Conservation (phyloP, 108 stramenopile genomes). For the Fragilaria crotonensis region DNA sequence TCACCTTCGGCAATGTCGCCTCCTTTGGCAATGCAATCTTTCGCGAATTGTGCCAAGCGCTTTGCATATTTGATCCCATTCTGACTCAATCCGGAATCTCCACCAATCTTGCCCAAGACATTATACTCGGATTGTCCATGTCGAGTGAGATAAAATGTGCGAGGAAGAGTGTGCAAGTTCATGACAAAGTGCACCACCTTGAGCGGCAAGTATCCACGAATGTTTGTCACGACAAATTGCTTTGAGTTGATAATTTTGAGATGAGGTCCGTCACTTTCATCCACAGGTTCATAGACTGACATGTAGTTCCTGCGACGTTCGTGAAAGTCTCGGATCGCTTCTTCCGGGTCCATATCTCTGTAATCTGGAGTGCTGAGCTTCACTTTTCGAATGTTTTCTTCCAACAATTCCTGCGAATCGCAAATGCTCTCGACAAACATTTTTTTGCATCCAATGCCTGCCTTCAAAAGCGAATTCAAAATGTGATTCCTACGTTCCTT, state of each 20-base stretch:
- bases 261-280: constrained; percentile 68
- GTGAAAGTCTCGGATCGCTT: constrained; percentile 81
- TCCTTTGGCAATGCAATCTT: constrained; percentile 58
- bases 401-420: constrained; percentile 73
- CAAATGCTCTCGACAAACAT: constrained; percentile 92
- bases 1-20: constrained; percentile 9
- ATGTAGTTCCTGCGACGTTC: constrained; percentile 79
- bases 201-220: constrained; percentile 80
- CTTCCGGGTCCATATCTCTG: constrained; percentile 56
- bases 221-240: constrained; percentile 77
- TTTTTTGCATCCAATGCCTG: constrained; percentile 48
- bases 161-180: constrained; percentile 83
- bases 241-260: constrained; percentile 84
- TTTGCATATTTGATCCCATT: constrained; percentile 88
- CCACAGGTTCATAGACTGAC: constrained; percentile 81
- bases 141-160: constrained; percentile 91
- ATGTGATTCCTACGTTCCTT: constrained; percentile 61
- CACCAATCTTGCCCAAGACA: constrained; percentile 95
- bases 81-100: constrained; percentile 89
- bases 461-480: constrained; percentile 23
- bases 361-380: constrained; percentile 90
- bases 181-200: constrained; percentile 92
- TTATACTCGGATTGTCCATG: constrained; percentile 99
- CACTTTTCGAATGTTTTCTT: constrained; percentile 81
- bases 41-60: constrained; percentile 85